Base-by-base conservation (phyloP, 257 asterid genomes). In the Haberlea rhodopensis region DNA sequence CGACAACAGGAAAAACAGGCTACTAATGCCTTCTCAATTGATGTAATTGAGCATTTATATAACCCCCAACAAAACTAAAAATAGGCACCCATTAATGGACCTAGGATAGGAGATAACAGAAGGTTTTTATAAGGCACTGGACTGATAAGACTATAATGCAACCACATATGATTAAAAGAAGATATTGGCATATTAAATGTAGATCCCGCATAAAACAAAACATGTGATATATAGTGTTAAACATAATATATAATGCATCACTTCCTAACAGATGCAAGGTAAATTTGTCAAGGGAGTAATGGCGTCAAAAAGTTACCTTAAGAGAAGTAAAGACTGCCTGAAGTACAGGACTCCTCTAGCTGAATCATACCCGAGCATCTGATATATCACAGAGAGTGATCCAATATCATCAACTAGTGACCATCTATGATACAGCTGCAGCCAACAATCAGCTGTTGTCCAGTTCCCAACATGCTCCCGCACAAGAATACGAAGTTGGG, bases 361-460 rank as follows among this genome's bases (percentile, higher is more conserved):
- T 0, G 96, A 84, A 82, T 90, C 96, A 43, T 95, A 86, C 73
- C 88, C 97, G 0, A 94, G 97, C 99, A 94, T 94, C 81, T 94
- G 97, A 79, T 86, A 90, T 70, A 94, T 90, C 16, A 94, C 99
- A 19, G 99, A 94, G 3, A 94, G 87, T 8, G 99, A 94, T 32
- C 99, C 99, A 34, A 94, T 87, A 71, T 94, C 99, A 65, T 94
- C 99, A 34, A 94, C 99, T 20, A 82, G 80, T 21, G 99, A 94
- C 99, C 99, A 90, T 65, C 83, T 81, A 73, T 94, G 97, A 46
- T 94, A 94, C 48, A 94, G 82, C 77, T 88, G 97, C 75, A 90
- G 80, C 97, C 99, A 94, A 76, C 95, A 94, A 71, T 94, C 99
- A 0, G 99, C 99, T 5, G 95, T 83, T 25, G 99, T 94, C 99